phyloP scores from a whole-genome alignment of 2,329 filamentous ascomycete genomes.

The Cladosporium sp. region DNA sequence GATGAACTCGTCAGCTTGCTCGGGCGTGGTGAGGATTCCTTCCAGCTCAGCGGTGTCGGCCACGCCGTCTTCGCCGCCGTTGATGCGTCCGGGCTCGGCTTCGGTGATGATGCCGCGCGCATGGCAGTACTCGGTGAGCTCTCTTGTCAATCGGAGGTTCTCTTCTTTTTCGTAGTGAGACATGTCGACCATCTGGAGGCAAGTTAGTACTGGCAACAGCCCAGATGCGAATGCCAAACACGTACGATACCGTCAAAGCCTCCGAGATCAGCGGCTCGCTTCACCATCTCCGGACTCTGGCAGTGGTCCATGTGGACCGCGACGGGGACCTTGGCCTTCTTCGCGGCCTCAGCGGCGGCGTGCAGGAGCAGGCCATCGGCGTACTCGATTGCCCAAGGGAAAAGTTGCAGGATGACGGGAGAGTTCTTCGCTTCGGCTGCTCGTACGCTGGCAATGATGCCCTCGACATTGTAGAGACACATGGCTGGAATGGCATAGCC shows the following conservation, averaged over 20 bases:
- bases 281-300: slow-evolving; percentile 22
- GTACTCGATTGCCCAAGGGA: slow-evolving; percentile 28
- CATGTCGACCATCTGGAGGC: slow-evolving; percentile 31
- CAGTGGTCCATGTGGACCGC: slow-evolving; percentile 30
- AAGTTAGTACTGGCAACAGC: background rate
- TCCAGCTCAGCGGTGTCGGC: slow-evolving; percentile 27
- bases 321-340: slow-evolving; percentile 24
- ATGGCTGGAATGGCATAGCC: slow-evolving; percentile 13
- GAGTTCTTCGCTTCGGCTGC: slow-evolving; percentile 28
- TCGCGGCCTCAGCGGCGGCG: slow-evolving; percentile 23
- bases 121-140: slow-evolving; percentile 27
- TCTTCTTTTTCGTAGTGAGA: slow-evolving; percentile 31
- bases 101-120: slow-evolving; percentile 29
- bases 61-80: slow-evolving; percentile 33
- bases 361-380: slow-evolving; percentile 24
- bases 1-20: slow-evolving; percentile 29
- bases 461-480: slow-evolving; percentile 23
- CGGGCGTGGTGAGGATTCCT: slow-evolving; percentile 26
- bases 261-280: slow-evolving; percentile 20
- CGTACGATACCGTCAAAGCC: slow-evolving; percentile 27
- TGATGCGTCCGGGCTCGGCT: slow-evolving; percentile 30
- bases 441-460: slow-evolving; percentile 25
- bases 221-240: background rate
- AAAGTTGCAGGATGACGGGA: slow-evolving; percentile 26
- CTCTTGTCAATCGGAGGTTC: slow-evolving; percentile 28